phyloP scores from a whole-genome alignment of 2,329 filamentous ascomycete genomes.

The Rhinocladiella mackenziei region DNA sequence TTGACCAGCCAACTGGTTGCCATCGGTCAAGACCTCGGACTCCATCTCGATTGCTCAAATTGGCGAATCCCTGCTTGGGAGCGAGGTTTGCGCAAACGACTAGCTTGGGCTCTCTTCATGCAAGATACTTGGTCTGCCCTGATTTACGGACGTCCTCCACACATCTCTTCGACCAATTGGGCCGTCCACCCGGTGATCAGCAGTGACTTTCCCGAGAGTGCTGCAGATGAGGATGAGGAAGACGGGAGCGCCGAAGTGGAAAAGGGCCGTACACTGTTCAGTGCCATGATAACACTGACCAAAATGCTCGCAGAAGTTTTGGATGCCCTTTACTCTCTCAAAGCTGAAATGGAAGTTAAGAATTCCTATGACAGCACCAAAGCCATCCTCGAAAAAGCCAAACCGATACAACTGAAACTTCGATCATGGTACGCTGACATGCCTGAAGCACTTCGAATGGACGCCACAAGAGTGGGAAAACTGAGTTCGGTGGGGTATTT shows the following conservation, averaged over 20 bases:
- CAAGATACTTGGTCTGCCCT: conserved; percentile 62
- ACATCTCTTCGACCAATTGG: conserved; percentile 55
- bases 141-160: conserved; percentile 55
- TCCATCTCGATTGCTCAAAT: conserved; percentile 58
- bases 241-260: conserved; percentile 36
- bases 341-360: conserved; percentile 34
- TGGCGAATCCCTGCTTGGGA: conserved; percentile 65
- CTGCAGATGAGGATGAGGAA: conserved; percentile 28
- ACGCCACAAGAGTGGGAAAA: conserved; percentile 42
- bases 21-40: conserved; percentile 55
- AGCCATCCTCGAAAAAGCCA: conserved; percentile 50
- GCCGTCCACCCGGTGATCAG: conserved; percentile 46
- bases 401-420: conserved; percentile 51
- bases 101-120: conserved; percentile 63
- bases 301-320: conserved; percentile 51
- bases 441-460: conserved; percentile 48
- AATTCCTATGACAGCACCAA: conserved; percentile 37
- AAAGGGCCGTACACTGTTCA: conserved; percentile 46
- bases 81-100: conserved; percentile 55
- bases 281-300: conserved; percentile 50
- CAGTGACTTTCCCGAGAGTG: conserved; percentile 43
- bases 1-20: conserved; percentile 54
- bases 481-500: conserved; percentile 42
- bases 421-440: conserved; percentile 52
- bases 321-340: conserved; percentile 50